A percentile compares a stretch with the other conserved stretches of the same genome.
Conservation (phyloP, 257 asterid genomes). For the Solanum chilense region DNA sequence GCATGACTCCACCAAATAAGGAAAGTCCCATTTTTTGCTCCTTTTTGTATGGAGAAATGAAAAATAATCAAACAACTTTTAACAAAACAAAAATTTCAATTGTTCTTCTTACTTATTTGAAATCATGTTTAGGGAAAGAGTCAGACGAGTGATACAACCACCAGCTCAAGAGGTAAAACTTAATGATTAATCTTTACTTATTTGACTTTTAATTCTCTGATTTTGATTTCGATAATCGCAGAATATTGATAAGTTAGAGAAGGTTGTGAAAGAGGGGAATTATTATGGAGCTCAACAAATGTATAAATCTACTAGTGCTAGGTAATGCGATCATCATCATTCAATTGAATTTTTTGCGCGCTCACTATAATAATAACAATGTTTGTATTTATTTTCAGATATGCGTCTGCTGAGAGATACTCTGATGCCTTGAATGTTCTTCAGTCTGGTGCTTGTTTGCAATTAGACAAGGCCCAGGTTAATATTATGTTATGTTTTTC, state of each 20-base stretch:
- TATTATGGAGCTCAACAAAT: conserved; percentile 97
- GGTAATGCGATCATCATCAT: not conserved
- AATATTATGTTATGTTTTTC: not conserved
- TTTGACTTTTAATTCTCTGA: not conserved
- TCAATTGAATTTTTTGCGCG: not conserved
- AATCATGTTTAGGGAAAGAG: conserved; percentile 72
- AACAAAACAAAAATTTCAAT: not conserved
- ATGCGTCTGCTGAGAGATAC: conserved; percentile 46
- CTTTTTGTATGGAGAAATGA: not conserved
- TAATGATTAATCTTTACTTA: not conserved
- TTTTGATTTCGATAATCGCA: not conserved
- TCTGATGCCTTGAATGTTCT: conserved; percentile 74
- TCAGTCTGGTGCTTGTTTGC: conserved; percentile 85
- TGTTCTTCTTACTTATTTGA: not conserved
- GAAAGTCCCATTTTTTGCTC: not conserved
- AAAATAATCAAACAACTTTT: not conserved
- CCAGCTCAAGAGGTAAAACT: conserved; percentile 60
- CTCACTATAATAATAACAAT: not conserved
- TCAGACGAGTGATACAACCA: conserved; percentile 46
- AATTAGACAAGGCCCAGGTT: conserved; percentile 73
- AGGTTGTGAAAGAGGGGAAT: conserved; percentile 68
- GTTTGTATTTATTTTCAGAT: conserved; percentile 26
- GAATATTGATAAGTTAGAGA: conserved; percentile 71
- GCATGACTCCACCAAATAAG: not conserved
- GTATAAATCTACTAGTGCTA: conserved; percentile 83